These are phyloP conservation scores for Malus sieversii DNA, from an alignment of 306 rosid genomes.

Conservation along the genomic window DNA sequence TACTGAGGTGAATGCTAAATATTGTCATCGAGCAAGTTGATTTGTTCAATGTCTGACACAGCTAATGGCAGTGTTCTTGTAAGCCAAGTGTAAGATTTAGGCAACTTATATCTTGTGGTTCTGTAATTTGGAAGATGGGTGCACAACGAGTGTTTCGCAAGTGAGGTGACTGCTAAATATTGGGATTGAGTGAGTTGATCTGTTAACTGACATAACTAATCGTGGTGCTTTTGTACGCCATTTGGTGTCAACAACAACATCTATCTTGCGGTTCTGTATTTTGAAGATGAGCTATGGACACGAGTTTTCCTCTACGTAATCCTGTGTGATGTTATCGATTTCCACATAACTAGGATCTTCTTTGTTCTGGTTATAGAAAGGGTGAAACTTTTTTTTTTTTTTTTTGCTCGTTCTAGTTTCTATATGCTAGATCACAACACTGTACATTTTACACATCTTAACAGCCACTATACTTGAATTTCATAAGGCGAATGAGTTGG, in stretches of 20 bases:
- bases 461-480: neutral
- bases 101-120: neutral
- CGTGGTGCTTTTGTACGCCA: neutral
- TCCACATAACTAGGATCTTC: neutral
- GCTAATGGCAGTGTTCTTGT: neutral
- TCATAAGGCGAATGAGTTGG: neutral
- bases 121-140: neutral
- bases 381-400: neutral
- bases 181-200: neutral
- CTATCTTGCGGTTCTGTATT: neutral
- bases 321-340: neutral
- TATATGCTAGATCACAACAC: neutral
- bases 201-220: neutral
- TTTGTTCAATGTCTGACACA: neutral
- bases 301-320: neutral
- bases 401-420: neutral
- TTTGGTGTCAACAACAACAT: neutral
- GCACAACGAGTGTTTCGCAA: neutral
- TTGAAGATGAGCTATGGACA: neutral
- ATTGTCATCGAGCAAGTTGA: neutral
- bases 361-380: neutral
- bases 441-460: neutral
- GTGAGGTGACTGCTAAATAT: neutral
- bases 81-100: neutral
- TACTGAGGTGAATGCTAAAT: neutral